Conservation (phyloP, 1,139 yeast genomes). For the Lodderomyces beijingensis region DNA sequence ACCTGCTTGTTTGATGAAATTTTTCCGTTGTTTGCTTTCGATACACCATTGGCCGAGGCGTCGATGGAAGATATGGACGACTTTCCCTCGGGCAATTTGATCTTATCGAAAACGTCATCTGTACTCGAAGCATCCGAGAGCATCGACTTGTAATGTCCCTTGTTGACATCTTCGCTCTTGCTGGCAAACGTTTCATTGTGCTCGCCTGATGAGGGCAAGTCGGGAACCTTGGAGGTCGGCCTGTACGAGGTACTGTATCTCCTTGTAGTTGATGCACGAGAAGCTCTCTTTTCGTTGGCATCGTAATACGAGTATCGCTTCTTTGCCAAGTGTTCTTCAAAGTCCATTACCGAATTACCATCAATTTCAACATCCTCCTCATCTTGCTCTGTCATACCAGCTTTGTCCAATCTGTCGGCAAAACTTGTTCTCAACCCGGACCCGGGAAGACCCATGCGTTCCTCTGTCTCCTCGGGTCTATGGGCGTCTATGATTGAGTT, state of each 20-base stretch:
- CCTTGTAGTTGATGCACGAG: slow-evolving; percentile 20
- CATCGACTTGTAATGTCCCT: slow-evolving; percentile 13
- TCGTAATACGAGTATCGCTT: slow-evolving; percentile 38
- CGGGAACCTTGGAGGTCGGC: slow-evolving; percentile 32
- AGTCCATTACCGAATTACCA: slow-evolving; percentile 40
- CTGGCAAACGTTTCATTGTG: slow-evolving; percentile 37
- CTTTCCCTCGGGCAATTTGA: slow-evolving; percentile 38
- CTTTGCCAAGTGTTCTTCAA: slow-evolving; percentile 40
- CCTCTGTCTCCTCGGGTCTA: slow-evolving; percentile 21
- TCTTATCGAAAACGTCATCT: slow-evolving; percentile 37
- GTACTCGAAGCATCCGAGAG: slow-evolving; percentile 16
- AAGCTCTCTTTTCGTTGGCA: slow-evolving; percentile 18
- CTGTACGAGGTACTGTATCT: slow-evolving; percentile 20
- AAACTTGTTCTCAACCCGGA: slow-evolving; percentile 39
- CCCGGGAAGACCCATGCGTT: slow-evolving; percentile 17
- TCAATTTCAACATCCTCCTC: background rate
- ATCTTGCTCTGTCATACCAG: slow-evolving; percentile 24
- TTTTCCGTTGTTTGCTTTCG: slow-evolving; percentile 7
- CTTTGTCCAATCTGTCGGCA: slow-evolving; percentile 42
- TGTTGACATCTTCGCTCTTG: slow-evolving; percentile 22
- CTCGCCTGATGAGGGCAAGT: slow-evolving; percentile 22
- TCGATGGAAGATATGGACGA: slow-evolving; percentile 14
- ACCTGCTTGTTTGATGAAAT: too few relatives aligned
- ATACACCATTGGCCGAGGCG: slow-evolving; percentile 11
- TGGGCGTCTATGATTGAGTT: slow-evolving; percentile 43